Evolutionary conservation across 768 basidiomycete species (phyloP).

Genomic region (Boletus rubroflammeus): DNA sequence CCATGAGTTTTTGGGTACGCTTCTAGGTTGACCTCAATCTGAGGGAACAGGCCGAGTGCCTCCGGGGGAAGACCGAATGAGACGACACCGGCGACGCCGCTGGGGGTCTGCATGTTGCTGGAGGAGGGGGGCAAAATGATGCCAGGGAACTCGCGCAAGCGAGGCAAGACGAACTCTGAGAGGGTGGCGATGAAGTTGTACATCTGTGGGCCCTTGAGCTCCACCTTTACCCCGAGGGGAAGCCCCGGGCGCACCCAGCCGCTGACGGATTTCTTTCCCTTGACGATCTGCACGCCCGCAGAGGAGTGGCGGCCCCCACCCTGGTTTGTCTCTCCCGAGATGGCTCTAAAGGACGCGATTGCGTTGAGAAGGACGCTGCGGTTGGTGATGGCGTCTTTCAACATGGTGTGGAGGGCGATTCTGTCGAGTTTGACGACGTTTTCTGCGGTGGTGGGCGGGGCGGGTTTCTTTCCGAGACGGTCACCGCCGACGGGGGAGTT

Average conservation of each 20-base stretch:
- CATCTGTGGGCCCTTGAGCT: slow-evolving; percentile 88
- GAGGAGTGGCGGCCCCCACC: slow-evolving; percentile 69
- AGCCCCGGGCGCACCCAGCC: slow-evolving; percentile 84
- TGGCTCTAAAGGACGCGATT: slow-evolving; percentile 81
- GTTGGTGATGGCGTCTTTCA: slow-evolving; percentile 72
- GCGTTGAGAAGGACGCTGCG: slow-evolving; percentile 75
- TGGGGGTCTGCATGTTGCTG: slow-evolving; percentile 66
- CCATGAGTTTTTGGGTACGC: slow-evolving; percentile 83
- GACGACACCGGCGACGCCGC: slow-evolving; percentile 82
- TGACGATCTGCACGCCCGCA: slow-evolving; percentile 76
- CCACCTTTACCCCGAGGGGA: slow-evolving; percentile 86
- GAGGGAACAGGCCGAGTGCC: slow-evolving; percentile 90
- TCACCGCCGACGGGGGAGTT: slow-evolving; percentile 74
- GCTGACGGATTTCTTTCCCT: slow-evolving; percentile 60
- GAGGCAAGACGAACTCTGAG: slow-evolving; percentile 92
- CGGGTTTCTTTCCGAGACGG: slow-evolving; percentile 60
- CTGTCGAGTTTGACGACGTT: slow-evolving; percentile 76
- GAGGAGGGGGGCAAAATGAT: slow-evolving; percentile 73
- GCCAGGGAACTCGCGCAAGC: slow-evolving; percentile 87
- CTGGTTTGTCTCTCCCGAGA: slow-evolving; percentile 77
- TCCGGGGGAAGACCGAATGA: slow-evolving; percentile 80
- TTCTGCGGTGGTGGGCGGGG: slow-evolving; percentile 61
- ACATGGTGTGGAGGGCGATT: slow-evolving; percentile 83
- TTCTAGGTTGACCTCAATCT: slow-evolving; percentile 92
- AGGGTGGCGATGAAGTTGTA: slow-evolving; percentile 89